Evolutionary conservation across 352 stramenopile species (phyloP).

Genomic region (Phytopythium ostracodes): DNA sequence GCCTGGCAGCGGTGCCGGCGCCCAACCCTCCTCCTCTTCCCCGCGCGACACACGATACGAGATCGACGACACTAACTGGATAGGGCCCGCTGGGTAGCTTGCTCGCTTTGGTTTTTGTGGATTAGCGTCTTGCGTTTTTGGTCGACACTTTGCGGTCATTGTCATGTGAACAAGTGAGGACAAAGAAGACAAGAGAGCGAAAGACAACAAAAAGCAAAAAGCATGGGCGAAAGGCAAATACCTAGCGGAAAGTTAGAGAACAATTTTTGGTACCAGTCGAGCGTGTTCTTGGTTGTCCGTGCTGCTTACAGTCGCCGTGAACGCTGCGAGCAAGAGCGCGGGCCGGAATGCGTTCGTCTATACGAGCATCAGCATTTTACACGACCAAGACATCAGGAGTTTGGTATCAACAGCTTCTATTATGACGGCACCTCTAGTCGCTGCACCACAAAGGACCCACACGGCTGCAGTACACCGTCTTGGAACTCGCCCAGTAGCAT

Average conservation of each 20-base stretch:
- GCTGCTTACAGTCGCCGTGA: not conserved
- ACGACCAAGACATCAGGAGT: not conserved
- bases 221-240: slow-evolving; percentile 12
- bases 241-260: slow-evolving; percentile 74
- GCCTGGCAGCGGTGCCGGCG: slow-evolving; percentile 28
- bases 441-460: slow-evolving; percentile 43
- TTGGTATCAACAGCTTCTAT: not conserved
- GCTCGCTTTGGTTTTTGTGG: slow-evolving; percentile 15
- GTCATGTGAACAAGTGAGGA: not conserved
- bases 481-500: slow-evolving; percentile 41
- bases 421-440: slow-evolving; percentile 29
- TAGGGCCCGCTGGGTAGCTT: slow-evolving; percentile 56
- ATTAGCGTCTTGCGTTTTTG: slow-evolving; percentile 7
- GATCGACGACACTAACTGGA: slow-evolving; percentile 39
- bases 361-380: no score
- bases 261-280: slow-evolving; percentile 53
- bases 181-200: not conserved
- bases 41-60: slow-evolving; percentile 37
- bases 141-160: not conserved
- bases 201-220: slow-evolving; percentile 7
- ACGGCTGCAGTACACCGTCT: slow-evolving; percentile 35
- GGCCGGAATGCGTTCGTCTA: no score
- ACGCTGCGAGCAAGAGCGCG: not conserved
- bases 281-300: not conserved
- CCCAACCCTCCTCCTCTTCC: slow-evolving; percentile 45